Evolutionary conservation across 2,329 filamentous ascomycete genomes (phyloP), one percentile per base, ranked within the genome.

Genomic region (Chaetomiaceae sp.): DNA sequence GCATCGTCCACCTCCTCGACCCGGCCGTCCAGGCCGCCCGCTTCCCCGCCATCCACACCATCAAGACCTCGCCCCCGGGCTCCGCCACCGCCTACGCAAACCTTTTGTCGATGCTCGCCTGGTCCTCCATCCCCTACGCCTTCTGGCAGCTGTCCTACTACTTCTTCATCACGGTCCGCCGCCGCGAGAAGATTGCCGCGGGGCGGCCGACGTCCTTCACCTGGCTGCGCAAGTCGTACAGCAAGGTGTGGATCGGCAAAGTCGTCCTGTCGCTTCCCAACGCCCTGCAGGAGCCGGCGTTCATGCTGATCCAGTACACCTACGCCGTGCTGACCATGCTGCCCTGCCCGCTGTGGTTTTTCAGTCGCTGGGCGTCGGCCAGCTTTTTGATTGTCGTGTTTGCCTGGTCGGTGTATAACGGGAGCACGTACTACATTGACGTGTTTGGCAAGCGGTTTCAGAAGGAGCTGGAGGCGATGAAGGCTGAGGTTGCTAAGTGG

Each of bases 391-490:
- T 86, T 51, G 73, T 82, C 2, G 84, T 99, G n/a, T 97, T 99
- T 66, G 78, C 83, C 39, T 96, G 91, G 91, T 95, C 89, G 63
- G 87, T 96, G 52, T 95, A 96, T 75, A 99, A 99, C 63, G 94
- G 94, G 29, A 90, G 94, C 17, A 97, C 91, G 0, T 99, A 88
- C 71, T 99, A 99, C 71, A 97, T 99, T 65, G 94, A 99, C 64
- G 89, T 97, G 1, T 99, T 97, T 68, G 94, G 95, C 50, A 95
- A 89, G 64, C 84, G 91, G 2, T 97, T 99, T 77, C 90, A 99
- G 75, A 96, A 92, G 67, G 94, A 99, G 70, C 78, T 99, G 12
- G 91, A 99, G 68, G 81, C 86, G 48, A 81, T 99, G 73, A 91
- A 88, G 71, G 83, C 83, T 51, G 94, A 99, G 66, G 91, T 99